Evolutionary conservation across 2,329 filamentous ascomycete species (phyloP).

Genomic region (Exophiala xenobiotica): DNA sequence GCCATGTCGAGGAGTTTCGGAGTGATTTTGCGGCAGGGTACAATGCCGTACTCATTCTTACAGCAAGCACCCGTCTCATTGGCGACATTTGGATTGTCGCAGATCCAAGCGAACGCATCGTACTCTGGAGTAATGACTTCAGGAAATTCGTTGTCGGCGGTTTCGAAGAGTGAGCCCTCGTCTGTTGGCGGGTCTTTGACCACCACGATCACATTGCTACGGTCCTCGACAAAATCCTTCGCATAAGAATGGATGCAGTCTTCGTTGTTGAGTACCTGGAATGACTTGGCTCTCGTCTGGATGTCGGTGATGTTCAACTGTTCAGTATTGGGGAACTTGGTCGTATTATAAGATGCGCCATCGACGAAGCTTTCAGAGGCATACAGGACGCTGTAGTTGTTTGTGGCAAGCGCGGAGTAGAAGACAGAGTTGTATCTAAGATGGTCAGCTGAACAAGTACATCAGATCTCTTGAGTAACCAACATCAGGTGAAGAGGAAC

Average conservation of each 20-base stretch:
- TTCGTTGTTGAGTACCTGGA: constrained; percentile 18
- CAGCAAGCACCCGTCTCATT: constrained; percentile 23
- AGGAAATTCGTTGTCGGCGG: constrained; percentile 24
- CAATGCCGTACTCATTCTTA: constrained; percentile 18
- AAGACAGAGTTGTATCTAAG: constrained; percentile 34
- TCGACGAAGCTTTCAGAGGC: constrained; percentile 21
- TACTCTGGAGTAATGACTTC: constrained; percentile 17
- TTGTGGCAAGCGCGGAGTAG: constrained; percentile 29
- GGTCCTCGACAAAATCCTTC: constrained; percentile 24
- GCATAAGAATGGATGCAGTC: constrained; percentile 26
- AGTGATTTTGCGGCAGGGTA: constrained; percentile 21
- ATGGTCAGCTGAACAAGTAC: constrained; percentile 22
- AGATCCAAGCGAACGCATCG: constrained; percentile 29
- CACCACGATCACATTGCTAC: constrained; percentile 28
- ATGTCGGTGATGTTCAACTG: constrained; percentile 25
- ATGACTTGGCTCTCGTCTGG: constrained; percentile 15
- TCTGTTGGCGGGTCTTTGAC: constrained; percentile 20
- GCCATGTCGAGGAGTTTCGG: constrained; percentile 22
- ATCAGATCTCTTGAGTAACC: constrained; percentile 18
- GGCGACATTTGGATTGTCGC: constrained; percentile 21
- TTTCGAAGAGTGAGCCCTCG: constrained; percentile 21
- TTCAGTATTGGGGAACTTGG: constrained; percentile 16
- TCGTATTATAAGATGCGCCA: constrained; percentile 22
- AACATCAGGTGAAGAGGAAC: constrained; percentile 33
- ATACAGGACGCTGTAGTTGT: constrained; percentile 30